Conservation (phyloP, 2,329 filamentous ascomycete genomes). For the Periconia sp. region DNA sequence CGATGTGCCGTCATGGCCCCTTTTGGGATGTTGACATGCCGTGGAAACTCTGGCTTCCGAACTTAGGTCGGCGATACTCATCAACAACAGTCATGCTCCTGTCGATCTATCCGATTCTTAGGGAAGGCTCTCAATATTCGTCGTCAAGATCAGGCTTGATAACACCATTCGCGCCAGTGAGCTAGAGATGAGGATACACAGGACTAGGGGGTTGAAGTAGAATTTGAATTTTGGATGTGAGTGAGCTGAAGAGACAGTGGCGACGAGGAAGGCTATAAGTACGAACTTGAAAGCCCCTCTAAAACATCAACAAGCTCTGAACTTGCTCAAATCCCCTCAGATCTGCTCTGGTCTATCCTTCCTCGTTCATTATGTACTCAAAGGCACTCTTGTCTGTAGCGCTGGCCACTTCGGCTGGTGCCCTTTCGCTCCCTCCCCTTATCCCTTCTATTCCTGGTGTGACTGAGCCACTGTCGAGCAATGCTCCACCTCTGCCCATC, state of each 20-base stretch:
- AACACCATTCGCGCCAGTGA: constrained; percentile 20
- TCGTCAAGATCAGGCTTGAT: constrained; percentile 29
- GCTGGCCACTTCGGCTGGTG: constrained; percentile 23
- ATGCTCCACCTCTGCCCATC: constrained; percentile 62
- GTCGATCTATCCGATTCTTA: constrained; percentile 22
- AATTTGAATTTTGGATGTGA: neutral
- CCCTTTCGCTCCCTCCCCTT: constrained; percentile 58
- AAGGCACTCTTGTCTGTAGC: constrained; percentile 25
- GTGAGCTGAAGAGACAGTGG: constrained; percentile 3
- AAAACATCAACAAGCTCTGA: constrained; percentile 28
- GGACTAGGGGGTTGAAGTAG: constrained; percentile 3
- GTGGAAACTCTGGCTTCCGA: neutral
- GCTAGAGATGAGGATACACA: constrained; percentile 23
- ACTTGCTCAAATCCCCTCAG: constrained; percentile 32
- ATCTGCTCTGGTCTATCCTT: constrained; percentile 14
- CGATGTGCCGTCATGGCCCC: constrained; percentile 6
- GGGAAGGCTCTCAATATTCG: constrained; percentile 18
- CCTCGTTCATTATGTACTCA: constrained; percentile 25
- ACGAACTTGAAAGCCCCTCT: constrained; percentile 6
- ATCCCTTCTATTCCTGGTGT: constrained; percentile 66
- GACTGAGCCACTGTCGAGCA: constrained; percentile 60
- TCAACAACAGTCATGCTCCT: constrained; percentile 13
- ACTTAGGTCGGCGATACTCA: constrained; percentile 11
- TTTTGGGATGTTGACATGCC: constrained; percentile 8
- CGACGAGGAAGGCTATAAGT: too few relatives aligned